Evolutionary conservation across 2,329 filamentous ascomycete genomes (phyloP), one percentile per base, ranked within the genome.

Genomic region (Fusarium transvaalense): DNA sequence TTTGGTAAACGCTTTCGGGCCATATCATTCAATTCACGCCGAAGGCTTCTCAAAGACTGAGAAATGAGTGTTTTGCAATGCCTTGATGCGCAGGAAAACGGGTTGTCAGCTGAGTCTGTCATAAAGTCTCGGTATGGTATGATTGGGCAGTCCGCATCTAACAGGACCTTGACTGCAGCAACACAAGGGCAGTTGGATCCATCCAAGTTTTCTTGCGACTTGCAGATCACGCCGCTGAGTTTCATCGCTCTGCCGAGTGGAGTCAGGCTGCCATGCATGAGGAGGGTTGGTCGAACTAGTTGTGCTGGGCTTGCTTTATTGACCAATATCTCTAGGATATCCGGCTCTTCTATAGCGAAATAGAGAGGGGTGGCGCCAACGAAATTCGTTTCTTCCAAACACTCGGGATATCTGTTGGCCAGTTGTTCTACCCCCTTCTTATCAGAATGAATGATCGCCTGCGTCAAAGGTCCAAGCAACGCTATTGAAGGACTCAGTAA

Each of bases 211-310:
- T 17, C 21, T 17, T 12, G 7, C 0, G 7, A n/a, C 0, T 29
- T 1, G 2, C 56, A 59, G 19, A 55, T 34, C 1, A 1, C 0
- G 2, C n/a, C 13, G 12, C 56, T 59, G 9, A 46, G 3, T 1
- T 3, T 1, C 6, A 59, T 55, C 10, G 50, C 39, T 15, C 3
- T 27, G 3, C 48, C 27, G 2, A 59, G 48, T 12, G 27, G 39
- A 3, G 39, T 25, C 5, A 17, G 2, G 2, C 3, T 3, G 1
- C 1, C 3, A 2, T 0, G 1, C 2, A 0, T 0, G 3, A 3
- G 1, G 2, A 3, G 2, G 2, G 13, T n/a, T 12, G 1, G 14
- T 5, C 8, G 6, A 2, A 39, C 6, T 5, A 59, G 27, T 10
- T 55, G 48, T 3, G 1, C 4, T 3, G 19, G 34, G 2, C 0